Evolutionary conservation across 345 rosid species (phyloP), one percentile per base, ranked within the genome.

Genomic region (Hibiscus syriacus): DNA sequence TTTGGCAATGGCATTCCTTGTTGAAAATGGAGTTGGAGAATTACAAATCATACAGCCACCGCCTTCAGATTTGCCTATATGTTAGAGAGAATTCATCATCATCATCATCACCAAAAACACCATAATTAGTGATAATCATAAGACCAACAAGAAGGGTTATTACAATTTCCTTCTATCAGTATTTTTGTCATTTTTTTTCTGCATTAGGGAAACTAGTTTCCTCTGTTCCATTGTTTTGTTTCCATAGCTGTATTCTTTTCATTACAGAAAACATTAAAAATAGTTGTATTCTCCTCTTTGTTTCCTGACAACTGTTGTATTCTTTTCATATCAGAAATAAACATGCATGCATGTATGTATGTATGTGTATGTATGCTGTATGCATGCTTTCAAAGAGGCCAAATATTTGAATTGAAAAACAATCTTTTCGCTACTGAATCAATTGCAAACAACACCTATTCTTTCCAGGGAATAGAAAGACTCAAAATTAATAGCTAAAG

Each of bases 1-100:
- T 12, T 19, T 92, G 62, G 93, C 96, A 14, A 86, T 79, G 92
- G 94, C 88, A 29, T 92, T 92, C 73, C 29, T 90, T 67, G 98
- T 92, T 2, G 97, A 92, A 3, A 73, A 92, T 68, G 97, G 98
- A 69, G 57, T 74, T 10, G 94, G 96, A 58, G 80, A 69, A 53
- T 27, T 86, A 34, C 78, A 90, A 71, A 55, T 81, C 38, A 72
- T 92, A 41, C 76, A 82, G 77, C 76, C 82, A 29, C 87, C 93
- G 20, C 96, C 98, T 1, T 68, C 4, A 2, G 98, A 92, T 85
- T 68, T 79, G n/a, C 96, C 97, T 20, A 2, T 70, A 10, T 88
- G 98, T 67, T 92, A 80, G 72, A 19, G 4, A 0, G 25, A 45
- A 45, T 45, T 22, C 45, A 19, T 45, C 32, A 61, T 16, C 4